Evolutionary conservation across 2,329 filamentous ascomycete genomes (phyloP), one percentile per base, ranked within the genome.

Genomic region (Clonostachys rosea): DNA sequence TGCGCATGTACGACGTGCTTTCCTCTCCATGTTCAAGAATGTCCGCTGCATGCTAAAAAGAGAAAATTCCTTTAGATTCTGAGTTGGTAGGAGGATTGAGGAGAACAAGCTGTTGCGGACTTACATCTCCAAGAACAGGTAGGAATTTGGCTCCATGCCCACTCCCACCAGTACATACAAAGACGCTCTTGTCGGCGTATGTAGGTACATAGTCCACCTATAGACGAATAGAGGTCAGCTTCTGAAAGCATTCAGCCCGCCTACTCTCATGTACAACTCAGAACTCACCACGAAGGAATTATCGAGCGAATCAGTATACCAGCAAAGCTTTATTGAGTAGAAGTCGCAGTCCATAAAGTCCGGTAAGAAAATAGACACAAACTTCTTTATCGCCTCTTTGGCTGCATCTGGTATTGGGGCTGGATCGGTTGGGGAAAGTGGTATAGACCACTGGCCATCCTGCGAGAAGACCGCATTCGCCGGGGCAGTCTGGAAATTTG

Each of bases 61-160:
- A 40, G 24, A 24, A 24, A 8, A 24, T 6, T 24, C 24, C 2
- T 8, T 24, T 24, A 24, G 24, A 3, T 8, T 24, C 24, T 24
- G 24, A 8, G 24, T 24, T 9, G 24, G 24, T 18, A 24, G 24
- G 24, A 16, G 16, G 16, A 16, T 16, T 16, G 16, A 16, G 16
- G 16, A 24, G 13, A 10, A 39, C 18, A 11, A 18, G 30, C 40
- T 10, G 7, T 16, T n/a, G 24, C 5, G 8, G 11, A 39, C 51
- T 34, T 44, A 60, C 61, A 48, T 61, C 45, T 48, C 64, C 64
- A 20, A 66, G 55, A 10, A 63, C 54, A 2, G 63, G 64, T 16
- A 66, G 49, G 30, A 63, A 65, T 48, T 66, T 66, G 39, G 63
- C 63, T 2, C 62, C 64, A 35, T 66, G 63, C 8, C 64, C 64